These are phyloP conservation scores for Penicillium sclerotiorum DNA, from an alignment of 2,329 filamentous ascomycete species.

Conservation along the genomic window DNA sequence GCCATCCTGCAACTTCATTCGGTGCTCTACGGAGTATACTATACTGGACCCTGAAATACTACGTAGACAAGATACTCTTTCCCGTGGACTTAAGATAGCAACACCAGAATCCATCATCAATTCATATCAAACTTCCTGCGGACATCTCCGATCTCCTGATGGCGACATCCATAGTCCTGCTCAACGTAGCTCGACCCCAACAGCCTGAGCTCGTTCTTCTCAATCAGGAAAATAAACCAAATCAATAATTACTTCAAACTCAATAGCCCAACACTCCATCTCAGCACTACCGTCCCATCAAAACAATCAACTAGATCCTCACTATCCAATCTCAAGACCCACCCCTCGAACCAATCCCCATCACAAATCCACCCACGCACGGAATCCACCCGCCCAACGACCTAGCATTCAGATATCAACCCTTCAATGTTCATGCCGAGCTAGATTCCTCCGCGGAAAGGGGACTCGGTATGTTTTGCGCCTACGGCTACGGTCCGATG, in stretches of 20 bases:
- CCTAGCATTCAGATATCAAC: background rate
- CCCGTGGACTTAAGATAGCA: background rate
- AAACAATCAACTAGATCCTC: too few relatives aligned
- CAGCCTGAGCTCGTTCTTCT: too few relatives aligned
- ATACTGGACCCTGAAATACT: background rate
- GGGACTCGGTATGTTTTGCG: constrained; percentile 12
- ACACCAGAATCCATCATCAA: background rate
- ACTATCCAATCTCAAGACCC: background rate
- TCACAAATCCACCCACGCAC: background rate
- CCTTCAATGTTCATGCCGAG: background rate
- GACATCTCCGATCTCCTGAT: background rate
- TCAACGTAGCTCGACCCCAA: too few relatives aligned
- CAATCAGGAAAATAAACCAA: too few relatives aligned
- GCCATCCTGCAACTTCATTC: background rate
- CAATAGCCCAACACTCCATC: too few relatives aligned
- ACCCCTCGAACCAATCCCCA: background rate
- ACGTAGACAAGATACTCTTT: background rate
- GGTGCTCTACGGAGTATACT: background rate
- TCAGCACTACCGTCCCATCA: too few relatives aligned
- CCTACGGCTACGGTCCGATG: background rate
- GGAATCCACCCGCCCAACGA: constrained; percentile 1
- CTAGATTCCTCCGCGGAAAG: constrained; percentile 14
- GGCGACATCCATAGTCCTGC: background rate
- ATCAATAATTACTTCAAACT: too few relatives aligned
- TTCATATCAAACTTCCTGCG: background rate